phyloP scores from a whole-genome alignment of 331 rosid species.

The Quercus phellos region DNA sequence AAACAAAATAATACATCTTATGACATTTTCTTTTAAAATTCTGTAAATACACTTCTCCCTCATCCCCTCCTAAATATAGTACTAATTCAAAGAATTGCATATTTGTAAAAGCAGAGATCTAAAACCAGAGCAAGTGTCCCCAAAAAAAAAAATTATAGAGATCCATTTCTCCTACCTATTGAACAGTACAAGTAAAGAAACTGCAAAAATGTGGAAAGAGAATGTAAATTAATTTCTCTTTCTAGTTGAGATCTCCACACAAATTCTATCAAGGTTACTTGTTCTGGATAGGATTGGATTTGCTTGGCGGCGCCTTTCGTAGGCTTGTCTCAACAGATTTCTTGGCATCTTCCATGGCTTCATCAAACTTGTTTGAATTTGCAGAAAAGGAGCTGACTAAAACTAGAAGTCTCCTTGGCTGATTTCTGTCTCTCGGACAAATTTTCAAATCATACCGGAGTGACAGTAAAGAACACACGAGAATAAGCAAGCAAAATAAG shows the following conservation, averaged over 20 bases:
- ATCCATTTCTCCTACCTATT: slow-evolving; percentile 27
- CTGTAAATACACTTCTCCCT: slow-evolving; percentile 15
- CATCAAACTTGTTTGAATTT: slow-evolving; percentile 24
- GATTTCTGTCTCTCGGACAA: slow-evolving; percentile 22
- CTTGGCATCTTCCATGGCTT: slow-evolving; percentile 32
- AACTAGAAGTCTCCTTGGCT: slow-evolving; percentile 46
- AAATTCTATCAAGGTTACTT: slow-evolving; percentile 25
- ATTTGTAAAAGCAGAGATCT: neutral
- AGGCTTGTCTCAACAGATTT: slow-evolving; percentile 45
- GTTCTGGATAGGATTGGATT: slow-evolving; percentile 69
- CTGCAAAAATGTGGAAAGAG: slow-evolving; percentile 38
- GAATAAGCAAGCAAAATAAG: slow-evolving; percentile 37
- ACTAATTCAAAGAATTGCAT: neutral
- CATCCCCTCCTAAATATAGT: slow-evolving; percentile 10
- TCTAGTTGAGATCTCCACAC: slow-evolving; percentile 27
- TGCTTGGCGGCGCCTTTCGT: slow-evolving; percentile 58
- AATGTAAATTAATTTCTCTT: slow-evolving; percentile 21
- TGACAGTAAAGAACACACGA: slow-evolving; percentile 27
- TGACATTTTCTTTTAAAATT: slow-evolving; percentile 18
- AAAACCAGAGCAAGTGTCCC: neutral
- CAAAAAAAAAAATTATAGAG: neutral
- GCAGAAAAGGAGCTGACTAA: slow-evolving; percentile 29
- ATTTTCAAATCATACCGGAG: slow-evolving; percentile 25
- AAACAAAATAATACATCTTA: slow-evolving; percentile 1
- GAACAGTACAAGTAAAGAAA: slow-evolving; percentile 15